phyloP scores from a whole-genome alignment of 1,139 yeast genomes.

The Entelexis paramagnoliae region DNA sequence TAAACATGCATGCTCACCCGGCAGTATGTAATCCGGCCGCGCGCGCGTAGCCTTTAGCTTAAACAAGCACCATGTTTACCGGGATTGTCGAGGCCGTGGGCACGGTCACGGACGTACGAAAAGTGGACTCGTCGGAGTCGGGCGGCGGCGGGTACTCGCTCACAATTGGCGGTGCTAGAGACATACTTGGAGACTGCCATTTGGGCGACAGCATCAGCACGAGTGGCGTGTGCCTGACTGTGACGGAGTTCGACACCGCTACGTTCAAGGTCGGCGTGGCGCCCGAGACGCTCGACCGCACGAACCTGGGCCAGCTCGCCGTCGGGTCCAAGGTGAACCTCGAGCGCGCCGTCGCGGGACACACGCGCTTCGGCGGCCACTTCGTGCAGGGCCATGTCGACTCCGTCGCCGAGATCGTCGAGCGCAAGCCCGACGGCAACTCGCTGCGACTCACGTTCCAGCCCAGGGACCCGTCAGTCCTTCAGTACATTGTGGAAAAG shows the following conservation, averaged over 20 bases:
- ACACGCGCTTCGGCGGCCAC: slow-evolving; percentile 90
- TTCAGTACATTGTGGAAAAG: slow-evolving; percentile 78
- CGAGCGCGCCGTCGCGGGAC: slow-evolving; percentile 79
- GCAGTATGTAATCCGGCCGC: not conserved
- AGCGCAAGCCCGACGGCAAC: slow-evolving; percentile 55
- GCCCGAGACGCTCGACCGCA: slow-evolving; percentile 80
- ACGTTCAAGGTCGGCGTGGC: slow-evolving; percentile 83
- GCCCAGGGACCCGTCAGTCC: slow-evolving; percentile 51
- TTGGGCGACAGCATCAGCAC: slow-evolving; percentile 88
- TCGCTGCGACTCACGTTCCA: slow-evolving; percentile 67
- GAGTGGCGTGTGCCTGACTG: slow-evolving; percentile 86
- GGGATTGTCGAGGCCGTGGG: slow-evolving; percentile 89
- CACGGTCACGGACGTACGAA: slow-evolving; percentile 34
- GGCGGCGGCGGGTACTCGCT: slow-evolving; percentile 78
- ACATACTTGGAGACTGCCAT: slow-evolving; percentile 67
- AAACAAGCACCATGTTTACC: slow-evolving; percentile 51
- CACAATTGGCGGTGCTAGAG: slow-evolving; percentile 51
- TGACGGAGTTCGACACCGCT: slow-evolving; percentile 57
- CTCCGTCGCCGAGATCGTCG: slow-evolving; percentile 61
- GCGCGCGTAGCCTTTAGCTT: too few species aligned
- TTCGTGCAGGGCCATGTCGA: slow-evolving; percentile 97
- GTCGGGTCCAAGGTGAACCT: slow-evolving; percentile 61
- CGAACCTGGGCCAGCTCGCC: slow-evolving; percentile 56
- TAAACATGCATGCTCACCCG: not conserved
- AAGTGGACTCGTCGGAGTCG: slow-evolving; percentile 43